phyloP scores from a whole-genome alignment of 164 flowering plant genomes.

The Nymphaea colorata region DNA sequence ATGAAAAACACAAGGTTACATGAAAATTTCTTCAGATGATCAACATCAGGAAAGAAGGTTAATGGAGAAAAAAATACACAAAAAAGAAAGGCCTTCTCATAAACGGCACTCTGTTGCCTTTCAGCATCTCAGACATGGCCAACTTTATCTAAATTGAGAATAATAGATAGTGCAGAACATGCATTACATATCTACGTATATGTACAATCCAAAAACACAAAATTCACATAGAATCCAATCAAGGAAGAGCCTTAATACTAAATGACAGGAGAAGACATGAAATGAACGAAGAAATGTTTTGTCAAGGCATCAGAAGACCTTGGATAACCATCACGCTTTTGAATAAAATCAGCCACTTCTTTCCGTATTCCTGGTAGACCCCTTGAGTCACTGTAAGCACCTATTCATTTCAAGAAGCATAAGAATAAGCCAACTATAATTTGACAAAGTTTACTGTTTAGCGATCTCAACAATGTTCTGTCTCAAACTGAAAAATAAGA shows the following conservation, averaged over 20 bases:
- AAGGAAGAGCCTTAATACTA: background rate
- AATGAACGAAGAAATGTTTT: background rate
- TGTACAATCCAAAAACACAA: too few relatives aligned
- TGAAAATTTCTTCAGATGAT: too few relatives aligned
- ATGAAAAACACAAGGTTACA: too few relatives aligned
- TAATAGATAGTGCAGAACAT: too few relatives aligned
- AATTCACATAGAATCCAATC: too few relatives aligned
- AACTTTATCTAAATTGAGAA: too few relatives aligned
- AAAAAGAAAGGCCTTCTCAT: too few relatives aligned
- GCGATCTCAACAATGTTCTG: background rate
- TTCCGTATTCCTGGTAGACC: slow-evolving; percentile 90
- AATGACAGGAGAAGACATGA: background rate
- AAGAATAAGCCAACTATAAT: background rate
- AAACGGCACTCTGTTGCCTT: too few relatives aligned
- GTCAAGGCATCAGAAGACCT: slow-evolving; percentile 33
- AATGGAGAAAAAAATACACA: too few relatives aligned
- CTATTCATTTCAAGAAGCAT: slow-evolving; percentile 22
- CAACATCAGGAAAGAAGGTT: too few relatives aligned
- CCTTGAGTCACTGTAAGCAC: slow-evolving; percentile 98
- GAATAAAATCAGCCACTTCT: slow-evolving; percentile 93
- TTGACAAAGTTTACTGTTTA: background rate
- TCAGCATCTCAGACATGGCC: too few relatives aligned
- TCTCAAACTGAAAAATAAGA: background rate
- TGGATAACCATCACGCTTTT: slow-evolving; percentile 95
- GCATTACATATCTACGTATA: too few relatives aligned